Base-by-base conservation (phyloP, 1,139 yeast genomes). In the Scheffersomyces titani region DNA sequence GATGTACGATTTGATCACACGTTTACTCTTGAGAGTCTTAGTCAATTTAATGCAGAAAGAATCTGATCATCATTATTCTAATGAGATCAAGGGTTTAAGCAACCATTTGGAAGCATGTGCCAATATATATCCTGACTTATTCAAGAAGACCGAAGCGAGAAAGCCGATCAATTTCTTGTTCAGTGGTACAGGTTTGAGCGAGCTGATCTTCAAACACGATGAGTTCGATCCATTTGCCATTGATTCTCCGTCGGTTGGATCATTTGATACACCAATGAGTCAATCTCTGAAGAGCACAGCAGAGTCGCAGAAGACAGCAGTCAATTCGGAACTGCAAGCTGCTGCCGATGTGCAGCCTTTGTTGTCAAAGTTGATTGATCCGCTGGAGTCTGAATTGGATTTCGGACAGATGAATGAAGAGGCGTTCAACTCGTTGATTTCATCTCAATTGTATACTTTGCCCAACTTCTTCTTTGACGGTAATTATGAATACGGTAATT, bases 21-120 rank as follows among this genome's bases (percentile, higher is more conserved):
- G 75, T 48, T 61, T 71, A 3, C 55, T 70, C 19, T 59, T 73
- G 19, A 59, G 65, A 49, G 53, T 71, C 0, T 54, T 72, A 44
- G 50, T 70, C 4, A 60, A 61, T 24, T 54, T 61, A 2, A 54
- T 66, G 54, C 57, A 63, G 2, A 51, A 55, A 9, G 64, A 60
- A 16, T 40, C 57, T 1, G 54, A 57, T 1, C 52, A 54, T 19
- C 59, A 67, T 49, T 64, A 63, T 18, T 50, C 57, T 18, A 55
- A 56, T 13, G 58, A 54, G 19, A 53, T 62, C 6, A 61, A 63
- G 7, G 64, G 66, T 5, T 61, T 72, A 19, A 36, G 40, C 2
- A 62, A 61, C 3, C 71, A 68, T 54, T 63, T 72, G 51, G 51
- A 54, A 7, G 57, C 61, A 2, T 57, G 67, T 22, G 64, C 59